Conservation (phyloP, 495 filamentous ascomycete genomes). For the Podospora australis region DNA sequence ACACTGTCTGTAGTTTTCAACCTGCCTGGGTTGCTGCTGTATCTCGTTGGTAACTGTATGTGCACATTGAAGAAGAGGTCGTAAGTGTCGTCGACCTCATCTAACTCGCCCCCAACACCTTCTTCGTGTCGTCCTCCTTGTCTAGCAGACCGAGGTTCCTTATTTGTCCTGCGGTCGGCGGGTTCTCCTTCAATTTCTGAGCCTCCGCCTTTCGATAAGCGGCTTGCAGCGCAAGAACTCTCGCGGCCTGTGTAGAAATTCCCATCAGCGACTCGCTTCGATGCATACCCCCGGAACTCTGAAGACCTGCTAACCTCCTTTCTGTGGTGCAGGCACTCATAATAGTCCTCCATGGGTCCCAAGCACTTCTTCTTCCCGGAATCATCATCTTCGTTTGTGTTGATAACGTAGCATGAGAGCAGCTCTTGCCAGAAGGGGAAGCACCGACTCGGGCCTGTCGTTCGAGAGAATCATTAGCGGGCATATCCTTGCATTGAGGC, state of each 20-base stretch:
- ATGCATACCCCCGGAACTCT: neutral
- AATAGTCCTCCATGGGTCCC: slow-evolving; percentile 90
- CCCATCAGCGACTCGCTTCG: neutral
- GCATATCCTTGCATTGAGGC: slow-evolving; percentile 6
- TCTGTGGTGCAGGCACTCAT: slow-evolving; percentile 95
- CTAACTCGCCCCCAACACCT: slow-evolving; percentile 43
- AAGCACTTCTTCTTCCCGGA: slow-evolving; percentile 83
- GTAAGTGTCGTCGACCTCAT: neutral
- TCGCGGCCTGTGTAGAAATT: slow-evolving; percentile 56
- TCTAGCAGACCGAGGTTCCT: slow-evolving; percentile 75
- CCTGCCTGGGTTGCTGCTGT: too few relatives aligned
- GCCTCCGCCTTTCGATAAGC: slow-evolving; percentile 82
- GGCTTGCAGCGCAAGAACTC: slow-evolving; percentile 69
- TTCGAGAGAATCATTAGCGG: neutral
- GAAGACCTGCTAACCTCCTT: slow-evolving; percentile 66
- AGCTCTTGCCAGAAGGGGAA: slow-evolving; percentile 98
- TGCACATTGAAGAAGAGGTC: slow-evolving; percentile 11
- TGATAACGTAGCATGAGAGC: slow-evolving; percentile 83
- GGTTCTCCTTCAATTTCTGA: slow-evolving; percentile 67
- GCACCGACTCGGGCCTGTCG: slow-evolving; percentile 86
- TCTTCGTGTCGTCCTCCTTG: slow-evolving; percentile 72
- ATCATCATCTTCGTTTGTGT: slow-evolving; percentile 64
- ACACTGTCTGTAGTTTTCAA: too few relatives aligned
- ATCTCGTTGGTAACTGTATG: slow-evolving; percentile 10
- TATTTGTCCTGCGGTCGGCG: slow-evolving; percentile 66